A percentile compares a stretch with the other conserved stretches of the same genome.
Conservation (phyloP, 495 filamentous ascomycete species). For the Penicillium robsamsonii region DNA sequence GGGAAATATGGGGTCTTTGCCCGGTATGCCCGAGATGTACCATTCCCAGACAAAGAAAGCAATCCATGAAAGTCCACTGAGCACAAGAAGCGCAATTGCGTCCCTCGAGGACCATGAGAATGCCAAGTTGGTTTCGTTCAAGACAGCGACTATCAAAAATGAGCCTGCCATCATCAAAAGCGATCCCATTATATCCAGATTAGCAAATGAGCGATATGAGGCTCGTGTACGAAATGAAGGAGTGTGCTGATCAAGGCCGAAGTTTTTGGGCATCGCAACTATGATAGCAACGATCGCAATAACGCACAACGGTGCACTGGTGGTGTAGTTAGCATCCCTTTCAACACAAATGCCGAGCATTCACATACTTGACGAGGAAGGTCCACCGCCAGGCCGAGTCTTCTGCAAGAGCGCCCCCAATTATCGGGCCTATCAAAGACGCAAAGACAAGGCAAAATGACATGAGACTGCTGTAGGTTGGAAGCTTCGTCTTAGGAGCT, state of each 20-base stretch:
- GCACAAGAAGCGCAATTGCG: constrained; percentile 44
- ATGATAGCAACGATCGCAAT: constrained; percentile 22
- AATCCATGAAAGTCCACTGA: constrained; percentile 32
- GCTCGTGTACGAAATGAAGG: constrained; percentile 30
- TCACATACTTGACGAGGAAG: constrained; percentile 59
- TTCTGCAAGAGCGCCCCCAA: constrained; percentile 61
- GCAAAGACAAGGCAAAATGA: constrained; percentile 47
- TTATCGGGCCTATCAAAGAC: constrained; percentile 45
- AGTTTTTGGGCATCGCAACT: constrained; percentile 30
- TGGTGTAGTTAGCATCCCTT: background rate
- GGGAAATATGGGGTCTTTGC: constrained; percentile 38
- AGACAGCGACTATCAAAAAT: constrained; percentile 54
- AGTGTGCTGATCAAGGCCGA: constrained; percentile 28
- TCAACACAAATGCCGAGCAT: background rate
- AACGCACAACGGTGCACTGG: constrained; percentile 23
- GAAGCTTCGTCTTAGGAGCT: constrained; percentile 47
- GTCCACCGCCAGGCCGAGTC: constrained; percentile 57
- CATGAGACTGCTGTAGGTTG: constrained; percentile 45
- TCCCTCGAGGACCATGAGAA: constrained; percentile 38
- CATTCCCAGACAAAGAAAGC: constrained; percentile 43
- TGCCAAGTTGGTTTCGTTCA: constrained; percentile 57
- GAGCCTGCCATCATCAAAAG: constrained; percentile 52
- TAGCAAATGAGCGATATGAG: constrained; percentile 29
- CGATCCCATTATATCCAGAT: constrained; percentile 58
- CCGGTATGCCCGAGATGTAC: constrained; percentile 28